phyloP scores from a whole-genome alignment of 108 stramenopile species.

The Cyclotella atomus region DNA sequence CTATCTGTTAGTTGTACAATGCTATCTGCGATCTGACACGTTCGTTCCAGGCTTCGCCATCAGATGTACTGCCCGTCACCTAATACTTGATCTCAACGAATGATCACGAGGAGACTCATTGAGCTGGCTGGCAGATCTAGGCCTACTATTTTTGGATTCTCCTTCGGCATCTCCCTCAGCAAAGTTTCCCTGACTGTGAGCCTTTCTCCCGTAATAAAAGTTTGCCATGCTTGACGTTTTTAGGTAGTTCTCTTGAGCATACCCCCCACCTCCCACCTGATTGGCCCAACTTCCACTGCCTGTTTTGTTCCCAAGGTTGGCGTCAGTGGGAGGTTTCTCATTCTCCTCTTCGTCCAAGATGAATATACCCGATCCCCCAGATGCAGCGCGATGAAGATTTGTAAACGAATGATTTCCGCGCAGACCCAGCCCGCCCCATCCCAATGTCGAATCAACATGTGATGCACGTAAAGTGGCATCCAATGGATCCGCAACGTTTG shows the following conservation, averaged over 20 bases:
- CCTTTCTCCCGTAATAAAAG: slow-evolving; percentile 83
- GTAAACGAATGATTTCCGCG: slow-evolving; percentile 76
- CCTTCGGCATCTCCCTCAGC: slow-evolving; percentile 2
- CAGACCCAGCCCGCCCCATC: slow-evolving; percentile 86
- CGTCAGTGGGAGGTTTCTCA: slow-evolving; percentile 18
- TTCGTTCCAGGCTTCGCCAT: no score
- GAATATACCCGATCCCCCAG: slow-evolving; percentile 76
- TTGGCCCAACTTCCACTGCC: slow-evolving; percentile 35
- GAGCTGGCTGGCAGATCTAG: not conserved
- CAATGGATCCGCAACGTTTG: slow-evolving; percentile 10
- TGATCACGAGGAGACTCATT: not conserved
- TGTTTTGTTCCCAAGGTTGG: not conserved
- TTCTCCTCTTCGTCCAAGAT: slow-evolving; percentile 69
- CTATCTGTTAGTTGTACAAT: no score
- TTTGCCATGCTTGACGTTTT: slow-evolving; percentile 90
- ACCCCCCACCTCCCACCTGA: slow-evolving; percentile 16
- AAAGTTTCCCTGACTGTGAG: slow-evolving; percentile 41
- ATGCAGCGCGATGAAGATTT: slow-evolving; percentile 55
- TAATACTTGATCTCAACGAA: not conserved
- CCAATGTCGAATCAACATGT: slow-evolving; percentile 54
- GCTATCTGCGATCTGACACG: no score
- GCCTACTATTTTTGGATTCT: not conserved
- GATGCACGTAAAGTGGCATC: not conserved
- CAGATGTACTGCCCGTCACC: no score
- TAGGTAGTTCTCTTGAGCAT: slow-evolving; percentile 51